These are phyloP conservation scores for Irpex sp. DNA, from an alignment of 1,284 basidiomycete genomes.

Conservation along the genomic window DNA sequence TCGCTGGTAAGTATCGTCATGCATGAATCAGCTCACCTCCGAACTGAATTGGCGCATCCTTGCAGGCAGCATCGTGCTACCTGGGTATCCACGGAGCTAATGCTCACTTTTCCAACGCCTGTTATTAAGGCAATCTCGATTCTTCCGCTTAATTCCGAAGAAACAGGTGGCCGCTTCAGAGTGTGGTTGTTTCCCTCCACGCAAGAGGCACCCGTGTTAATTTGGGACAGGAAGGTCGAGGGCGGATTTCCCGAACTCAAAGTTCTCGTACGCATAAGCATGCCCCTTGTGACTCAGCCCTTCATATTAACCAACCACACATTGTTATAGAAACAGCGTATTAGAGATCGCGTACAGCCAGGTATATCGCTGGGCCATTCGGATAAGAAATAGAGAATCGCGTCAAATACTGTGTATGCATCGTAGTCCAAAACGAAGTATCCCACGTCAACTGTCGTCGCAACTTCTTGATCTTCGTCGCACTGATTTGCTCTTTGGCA, in stretches of 20 bases:
- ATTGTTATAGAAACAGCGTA: constrained; percentile 72
- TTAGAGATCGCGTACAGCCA: constrained; percentile 80
- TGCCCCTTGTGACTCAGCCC: background rate
- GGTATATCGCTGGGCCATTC: constrained; percentile 81
- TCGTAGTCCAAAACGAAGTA: background rate
- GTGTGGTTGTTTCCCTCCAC: constrained; percentile 69
- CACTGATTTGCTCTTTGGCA: background rate
- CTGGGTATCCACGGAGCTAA: constrained; percentile 87
- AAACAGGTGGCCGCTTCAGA: constrained; percentile 84
- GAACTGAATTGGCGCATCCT: constrained; percentile 5
- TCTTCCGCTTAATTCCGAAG: constrained; percentile 73
- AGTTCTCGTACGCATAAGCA: constrained; percentile 53
- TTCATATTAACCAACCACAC: background rate
- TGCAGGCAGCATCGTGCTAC: constrained; percentile 79
- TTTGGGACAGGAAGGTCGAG: constrained; percentile 85
- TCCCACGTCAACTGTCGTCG: no score
- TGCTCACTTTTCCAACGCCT: constrained; percentile 84
- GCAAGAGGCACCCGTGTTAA: constrained; percentile 35
- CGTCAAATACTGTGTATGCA: background rate
- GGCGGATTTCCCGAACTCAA: constrained; percentile 90
- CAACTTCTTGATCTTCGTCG: no score
- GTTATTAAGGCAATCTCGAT: constrained; percentile 63
- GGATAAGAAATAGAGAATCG: constrained; percentile 39
- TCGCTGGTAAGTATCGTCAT: constrained; percentile 52
- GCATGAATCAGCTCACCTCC: background rate